Evolutionary conservation across 75 land plant genomes (phyloP).

Genomic region (Selaginella moellendorffii): DNA sequence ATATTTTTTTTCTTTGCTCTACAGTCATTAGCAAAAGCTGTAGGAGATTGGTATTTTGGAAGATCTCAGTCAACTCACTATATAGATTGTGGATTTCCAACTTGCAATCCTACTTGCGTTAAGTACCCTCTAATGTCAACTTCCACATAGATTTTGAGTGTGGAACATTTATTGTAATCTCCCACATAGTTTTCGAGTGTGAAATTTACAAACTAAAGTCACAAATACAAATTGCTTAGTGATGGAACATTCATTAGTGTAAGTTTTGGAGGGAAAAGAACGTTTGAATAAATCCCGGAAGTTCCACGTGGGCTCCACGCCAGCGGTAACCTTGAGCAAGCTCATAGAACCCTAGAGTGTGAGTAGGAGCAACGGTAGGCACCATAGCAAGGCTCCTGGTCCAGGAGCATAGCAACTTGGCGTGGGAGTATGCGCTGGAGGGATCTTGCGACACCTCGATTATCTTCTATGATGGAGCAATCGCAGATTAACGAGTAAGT

Average conservation of each 20-base stretch:
- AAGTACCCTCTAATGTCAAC: neutral
- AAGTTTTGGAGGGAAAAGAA: no score
- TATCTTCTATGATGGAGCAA: constrained; percentile 92
- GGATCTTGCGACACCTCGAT: constrained; percentile 85
- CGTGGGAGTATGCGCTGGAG: constrained; percentile 78
- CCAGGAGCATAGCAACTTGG: constrained; percentile 79
- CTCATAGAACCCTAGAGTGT: constrained; percentile 2
- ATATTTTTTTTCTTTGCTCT: neutral
- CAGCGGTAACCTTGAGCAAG: no score
- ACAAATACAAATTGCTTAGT: no score
- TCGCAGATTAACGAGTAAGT: constrained; percentile 94
- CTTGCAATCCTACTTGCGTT: neutral
- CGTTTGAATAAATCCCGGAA: no score
- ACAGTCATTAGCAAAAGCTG: constrained; percentile 47
- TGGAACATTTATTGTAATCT: no score
- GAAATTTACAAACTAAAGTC: no score
- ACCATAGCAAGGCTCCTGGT: constrained; percentile 48
- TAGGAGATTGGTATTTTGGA: constrained; percentile 76
- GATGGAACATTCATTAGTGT: no score
- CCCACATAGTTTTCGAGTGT: no score
- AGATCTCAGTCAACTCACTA: constrained; percentile 11
- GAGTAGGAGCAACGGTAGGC: constrained; percentile 13
- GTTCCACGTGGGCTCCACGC: no score
- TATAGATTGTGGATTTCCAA: neutral
- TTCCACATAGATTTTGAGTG: no score